These are phyloP conservation scores for Anthracocystis setariae DNA, from an alignment of 1,284 basidiomycete genomes.

Conservation along the genomic window DNA sequence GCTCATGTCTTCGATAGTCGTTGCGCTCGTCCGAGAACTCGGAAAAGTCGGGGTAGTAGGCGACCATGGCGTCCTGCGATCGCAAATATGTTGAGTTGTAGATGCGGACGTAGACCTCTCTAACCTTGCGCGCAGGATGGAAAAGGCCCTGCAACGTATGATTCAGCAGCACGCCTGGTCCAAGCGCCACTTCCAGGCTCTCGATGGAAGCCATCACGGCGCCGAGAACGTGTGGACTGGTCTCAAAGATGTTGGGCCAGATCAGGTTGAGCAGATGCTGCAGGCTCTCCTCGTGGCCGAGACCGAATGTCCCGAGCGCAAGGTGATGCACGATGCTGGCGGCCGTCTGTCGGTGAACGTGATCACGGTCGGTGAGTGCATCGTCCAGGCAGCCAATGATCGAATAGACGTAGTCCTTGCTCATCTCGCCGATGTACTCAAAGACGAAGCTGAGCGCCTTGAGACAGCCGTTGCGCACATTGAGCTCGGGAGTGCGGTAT, in stretches of 20 bases:
- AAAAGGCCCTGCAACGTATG: slow-evolving; percentile 72
- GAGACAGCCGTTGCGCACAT: slow-evolving; percentile 98
- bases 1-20: slow-evolving; percentile 61
- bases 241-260: slow-evolving; percentile 99
- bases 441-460: slow-evolving; percentile 98
- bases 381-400: slow-evolving; percentile 98
- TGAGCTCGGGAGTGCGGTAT: slow-evolving; percentile 93
- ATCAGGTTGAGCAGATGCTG: slow-evolving; percentile 97
- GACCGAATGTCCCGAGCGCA: slow-evolving; percentile 93
- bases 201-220: slow-evolving; percentile 81
- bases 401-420: slow-evolving; percentile 96
- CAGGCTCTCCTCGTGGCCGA: slow-evolving; percentile 97
- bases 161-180: slow-evolving; percentile 89
- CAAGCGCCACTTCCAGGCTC: slow-evolving; percentile 93
- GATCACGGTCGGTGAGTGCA: slow-evolving; percentile 94
- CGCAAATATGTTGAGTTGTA: slow-evolving; percentile 79
- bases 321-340: slow-evolving; percentile 99
- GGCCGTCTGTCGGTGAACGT: slow-evolving; percentile 97
- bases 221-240: slow-evolving; percentile 96
- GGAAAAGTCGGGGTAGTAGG: slow-evolving; percentile 79
- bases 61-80: slow-evolving; percentile 87
- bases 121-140: slow-evolving; percentile 87
- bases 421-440: slow-evolving; percentile 99
- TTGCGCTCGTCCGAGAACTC: slow-evolving; percentile 61
- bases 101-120: slow-evolving; percentile 86